Conservation (phyloP, 2,329 filamentous ascomycete genomes). For the Beauveria scarabaeidicola region DNA sequence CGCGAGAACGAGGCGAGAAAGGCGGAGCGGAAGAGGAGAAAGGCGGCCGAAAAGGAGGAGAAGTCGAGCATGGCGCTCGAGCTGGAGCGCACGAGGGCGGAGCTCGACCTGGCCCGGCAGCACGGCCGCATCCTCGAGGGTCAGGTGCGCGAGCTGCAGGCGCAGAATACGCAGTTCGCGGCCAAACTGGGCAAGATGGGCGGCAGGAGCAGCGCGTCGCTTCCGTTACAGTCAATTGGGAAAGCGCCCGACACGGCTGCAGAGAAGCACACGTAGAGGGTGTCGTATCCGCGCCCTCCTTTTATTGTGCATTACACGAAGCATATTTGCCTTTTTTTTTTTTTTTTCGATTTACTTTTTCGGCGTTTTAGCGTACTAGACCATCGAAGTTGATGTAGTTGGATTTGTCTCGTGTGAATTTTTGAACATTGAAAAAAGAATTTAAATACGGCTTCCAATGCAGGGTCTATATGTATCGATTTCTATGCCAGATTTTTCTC, state of each 20-base stretch:
- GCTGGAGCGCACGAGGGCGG: constrained; percentile 42
- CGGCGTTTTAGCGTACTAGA: neutral
- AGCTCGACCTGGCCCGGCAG: constrained; percentile 43
- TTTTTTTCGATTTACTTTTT: neutral
- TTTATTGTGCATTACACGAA: neutral
- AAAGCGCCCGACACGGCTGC: neutral
- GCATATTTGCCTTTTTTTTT: neutral
- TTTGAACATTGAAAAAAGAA: too few relatives aligned
- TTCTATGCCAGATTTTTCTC: neutral
- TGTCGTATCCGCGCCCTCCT: neutral
- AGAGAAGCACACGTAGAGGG: neutral
- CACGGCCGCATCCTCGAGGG: constrained; percentile 46
- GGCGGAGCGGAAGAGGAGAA: constrained; percentile 41
- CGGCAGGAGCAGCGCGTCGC: neutral
- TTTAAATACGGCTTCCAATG: neutral
- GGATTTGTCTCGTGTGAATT: neutral
- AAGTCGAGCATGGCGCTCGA: constrained; percentile 40
- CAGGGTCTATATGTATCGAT: neutral
- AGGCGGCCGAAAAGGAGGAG: constrained; percentile 46
- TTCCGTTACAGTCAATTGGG: neutral
- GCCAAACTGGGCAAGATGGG: constrained; percentile 42
- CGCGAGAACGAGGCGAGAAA: constrained; percentile 54
- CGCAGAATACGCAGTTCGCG: constrained; percentile 50
- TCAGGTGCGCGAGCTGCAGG: constrained; percentile 49
- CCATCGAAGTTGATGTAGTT: neutral